Evolutionary conservation across 2,329 filamentous ascomycete species (phyloP).

Genomic region (Trichoderma sp.): DNA sequence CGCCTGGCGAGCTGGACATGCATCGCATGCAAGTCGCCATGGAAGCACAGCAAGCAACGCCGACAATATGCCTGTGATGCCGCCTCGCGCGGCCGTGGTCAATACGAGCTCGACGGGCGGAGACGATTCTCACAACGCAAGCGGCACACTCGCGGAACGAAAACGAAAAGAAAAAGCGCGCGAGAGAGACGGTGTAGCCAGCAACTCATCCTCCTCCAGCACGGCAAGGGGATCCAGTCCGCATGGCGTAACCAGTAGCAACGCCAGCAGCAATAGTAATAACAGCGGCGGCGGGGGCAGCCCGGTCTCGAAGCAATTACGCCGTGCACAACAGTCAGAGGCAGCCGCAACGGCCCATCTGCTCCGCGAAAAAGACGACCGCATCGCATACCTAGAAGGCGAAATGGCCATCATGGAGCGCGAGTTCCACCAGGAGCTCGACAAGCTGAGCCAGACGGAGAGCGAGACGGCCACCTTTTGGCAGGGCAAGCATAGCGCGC

Average conservation of each 20-base stretch:
- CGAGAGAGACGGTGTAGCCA: conserved; percentile 27
- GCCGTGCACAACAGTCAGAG: neutral
- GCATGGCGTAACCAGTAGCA: conserved; percentile 27
- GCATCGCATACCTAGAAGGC: conserved; percentile 51
- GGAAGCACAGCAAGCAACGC: conserved; percentile 3
- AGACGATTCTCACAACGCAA: conserved; percentile 29
- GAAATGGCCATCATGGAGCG: conserved; percentile 53
- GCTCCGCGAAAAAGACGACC: conserved; percentile 49
- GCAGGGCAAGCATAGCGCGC: conserved; percentile 53
- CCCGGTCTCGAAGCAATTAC: conserved; percentile 16
- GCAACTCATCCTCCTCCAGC: conserved; percentile 12
- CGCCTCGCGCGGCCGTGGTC: conserved; percentile 33
- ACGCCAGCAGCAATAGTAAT: conserved; percentile 26
- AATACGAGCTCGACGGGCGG: conserved; percentile 25
- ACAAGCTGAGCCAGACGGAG: conserved; percentile 53
- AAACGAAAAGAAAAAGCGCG: conserved; percentile 32
- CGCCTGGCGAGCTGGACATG: conserved; percentile 25
- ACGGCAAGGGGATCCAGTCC: conserved; percentile 12
- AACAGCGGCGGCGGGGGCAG: conserved; percentile 14
- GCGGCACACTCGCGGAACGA: conserved; percentile 37
- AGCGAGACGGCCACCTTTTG: conserved; percentile 56
- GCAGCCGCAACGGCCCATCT: conserved; percentile 27
- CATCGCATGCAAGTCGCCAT: conserved; percentile 24
- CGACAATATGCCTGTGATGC: conserved; percentile 32
- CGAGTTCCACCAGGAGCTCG: conserved; percentile 54